Conservation (phyloP, 768 basidiomycete species). For the Leccinum boreale region DNA sequence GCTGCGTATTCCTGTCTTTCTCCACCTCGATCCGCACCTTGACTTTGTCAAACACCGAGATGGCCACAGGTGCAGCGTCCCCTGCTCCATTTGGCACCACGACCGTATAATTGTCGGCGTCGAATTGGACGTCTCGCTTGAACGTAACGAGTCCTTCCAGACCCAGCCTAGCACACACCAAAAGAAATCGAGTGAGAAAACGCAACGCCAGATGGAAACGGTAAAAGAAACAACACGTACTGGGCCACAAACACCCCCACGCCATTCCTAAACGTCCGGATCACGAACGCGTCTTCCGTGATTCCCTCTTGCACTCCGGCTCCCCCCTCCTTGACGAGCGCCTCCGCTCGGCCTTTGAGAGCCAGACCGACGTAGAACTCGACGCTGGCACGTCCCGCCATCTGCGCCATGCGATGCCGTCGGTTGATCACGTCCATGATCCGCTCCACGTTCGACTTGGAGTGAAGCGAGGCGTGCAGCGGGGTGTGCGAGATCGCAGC, state of each 20-base stretch:
- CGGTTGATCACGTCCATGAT: slow-evolving; percentile 84
- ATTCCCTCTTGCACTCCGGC: slow-evolving; percentile 37
- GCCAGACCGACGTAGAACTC: slow-evolving; percentile 98
- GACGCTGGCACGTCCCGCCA: slow-evolving; percentile 93
- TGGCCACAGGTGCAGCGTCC: slow-evolving; percentile 43
- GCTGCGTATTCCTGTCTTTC: slow-evolving; percentile 91
- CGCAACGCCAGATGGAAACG: not conserved
- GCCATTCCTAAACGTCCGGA: slow-evolving; percentile 91
- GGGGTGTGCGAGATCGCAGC: slow-evolving; percentile 84
- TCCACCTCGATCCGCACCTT: slow-evolving; percentile 85
- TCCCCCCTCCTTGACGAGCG: slow-evolving; percentile 29
- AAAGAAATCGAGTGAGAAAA: not conserved
- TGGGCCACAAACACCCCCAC: slow-evolving; percentile 94
- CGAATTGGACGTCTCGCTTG: slow-evolving; percentile 85
- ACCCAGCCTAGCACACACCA: slow-evolving; percentile 45
- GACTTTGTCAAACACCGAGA: slow-evolving; percentile 95
- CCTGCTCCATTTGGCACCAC: slow-evolving; percentile 48
- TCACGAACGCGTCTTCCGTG: slow-evolving; percentile 86
- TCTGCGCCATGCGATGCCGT: slow-evolving; percentile 94
- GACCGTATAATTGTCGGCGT: slow-evolving; percentile 87
- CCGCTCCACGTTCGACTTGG: slow-evolving; percentile 83
- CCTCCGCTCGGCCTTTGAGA: slow-evolving; percentile 61
- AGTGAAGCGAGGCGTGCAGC: slow-evolving; percentile 85
- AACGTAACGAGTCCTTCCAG: slow-evolving; percentile 79
- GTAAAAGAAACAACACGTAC: slow-evolving; percentile 47